phyloP scores from a whole-genome alignment of 768 basidiomycete species.

The Lanmaoa rubissima region DNA sequence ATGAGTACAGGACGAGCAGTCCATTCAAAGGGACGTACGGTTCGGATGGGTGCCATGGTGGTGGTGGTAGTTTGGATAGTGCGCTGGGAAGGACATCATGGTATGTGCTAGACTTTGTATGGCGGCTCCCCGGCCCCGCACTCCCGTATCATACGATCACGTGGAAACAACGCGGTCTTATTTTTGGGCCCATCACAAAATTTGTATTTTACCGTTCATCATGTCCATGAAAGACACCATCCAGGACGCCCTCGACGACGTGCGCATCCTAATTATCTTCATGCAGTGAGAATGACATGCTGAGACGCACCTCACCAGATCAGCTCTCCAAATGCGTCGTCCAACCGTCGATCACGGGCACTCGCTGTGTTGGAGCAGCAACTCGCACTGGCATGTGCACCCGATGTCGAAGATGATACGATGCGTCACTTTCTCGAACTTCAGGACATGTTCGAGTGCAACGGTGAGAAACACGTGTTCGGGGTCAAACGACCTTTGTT shows the following conservation, averaged over 20 bases:
- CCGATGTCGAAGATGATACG: conserved; percentile 41
- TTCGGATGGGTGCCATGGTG: conserved; percentile 57
- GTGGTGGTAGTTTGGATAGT: neutral
- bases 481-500: neutral
- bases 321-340: conserved; percentile 57
- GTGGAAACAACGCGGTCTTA: conserved; percentile 27
- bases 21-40: conserved; percentile 37
- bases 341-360: conserved; percentile 50
- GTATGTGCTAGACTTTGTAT: neutral
- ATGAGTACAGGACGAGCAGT: neutral
- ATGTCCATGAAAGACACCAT: conserved; percentile 45
- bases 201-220: neutral
- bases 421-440: conserved; percentile 58
- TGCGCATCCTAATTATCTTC: conserved; percentile 33
- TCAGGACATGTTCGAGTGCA: conserved; percentile 82
- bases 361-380: conserved; percentile 55
- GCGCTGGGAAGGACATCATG: neutral
- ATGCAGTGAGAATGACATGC: conserved; percentile 1
- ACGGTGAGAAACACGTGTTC: conserved; percentile 48
- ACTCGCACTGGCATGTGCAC: conserved; percentile 49
- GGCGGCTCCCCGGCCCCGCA: conserved; percentile 12
- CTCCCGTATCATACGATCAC: conserved; percentile 28
- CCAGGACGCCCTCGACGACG: conserved; percentile 67
- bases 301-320: conserved; percentile 45
- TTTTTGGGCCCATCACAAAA: neutral